Percentiles rank a stretch among this genome's conserved stretches.
phyloP scores from a whole-genome alignment of 192 early-diverging fungal species.

The Dispira simplex region DNA sequence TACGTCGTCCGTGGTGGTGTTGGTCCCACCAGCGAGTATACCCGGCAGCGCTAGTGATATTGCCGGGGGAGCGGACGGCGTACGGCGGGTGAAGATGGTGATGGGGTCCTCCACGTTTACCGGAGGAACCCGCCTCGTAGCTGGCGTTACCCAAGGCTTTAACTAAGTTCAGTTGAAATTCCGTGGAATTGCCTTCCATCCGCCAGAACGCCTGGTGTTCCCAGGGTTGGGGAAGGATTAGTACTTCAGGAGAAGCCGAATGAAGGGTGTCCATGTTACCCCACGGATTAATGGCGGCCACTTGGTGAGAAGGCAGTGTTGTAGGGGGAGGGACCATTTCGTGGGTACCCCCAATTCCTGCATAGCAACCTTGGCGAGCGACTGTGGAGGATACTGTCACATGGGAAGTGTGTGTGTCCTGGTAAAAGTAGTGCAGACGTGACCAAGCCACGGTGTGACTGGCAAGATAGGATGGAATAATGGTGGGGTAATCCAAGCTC shows the following conservation, averaged over 20 bases:
- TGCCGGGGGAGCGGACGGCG: neutral
- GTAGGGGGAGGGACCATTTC: constrained; percentile 2
- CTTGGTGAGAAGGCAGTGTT: neutral
- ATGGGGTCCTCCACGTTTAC: neutral
- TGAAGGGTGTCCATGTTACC: constrained; percentile 3
- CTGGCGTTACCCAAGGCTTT: neutral
- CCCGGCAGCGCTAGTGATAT: neutral
- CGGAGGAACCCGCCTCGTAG: neutral
- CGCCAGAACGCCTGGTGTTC: constrained; percentile 4
- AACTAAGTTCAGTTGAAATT: neutral
- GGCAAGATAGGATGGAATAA: constrained; percentile 3
- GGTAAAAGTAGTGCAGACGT: neutral
- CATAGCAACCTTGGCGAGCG: neutral
- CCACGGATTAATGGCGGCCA: constrained; percentile 11
- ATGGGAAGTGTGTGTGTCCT: neutral
- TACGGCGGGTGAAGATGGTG: neutral
- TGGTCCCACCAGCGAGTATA: neutral
- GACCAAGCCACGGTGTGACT: neutral
- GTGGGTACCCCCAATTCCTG: constrained; percentile 2
- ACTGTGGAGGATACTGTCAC: constrained; percentile 5
- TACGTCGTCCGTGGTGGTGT: too few species aligned
- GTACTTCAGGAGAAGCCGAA: neutral
- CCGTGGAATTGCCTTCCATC: constrained; percentile 4
- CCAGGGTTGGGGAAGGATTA: neutral
- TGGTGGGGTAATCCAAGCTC: neutral